A percentile compares a stretch with the other conserved stretches of the same genome.
These are phyloP conservation scores for Rosellinia necatrix DNA, from an alignment of 2,329 filamentous ascomycete genomes.

Conservation along the genomic window DNA sequence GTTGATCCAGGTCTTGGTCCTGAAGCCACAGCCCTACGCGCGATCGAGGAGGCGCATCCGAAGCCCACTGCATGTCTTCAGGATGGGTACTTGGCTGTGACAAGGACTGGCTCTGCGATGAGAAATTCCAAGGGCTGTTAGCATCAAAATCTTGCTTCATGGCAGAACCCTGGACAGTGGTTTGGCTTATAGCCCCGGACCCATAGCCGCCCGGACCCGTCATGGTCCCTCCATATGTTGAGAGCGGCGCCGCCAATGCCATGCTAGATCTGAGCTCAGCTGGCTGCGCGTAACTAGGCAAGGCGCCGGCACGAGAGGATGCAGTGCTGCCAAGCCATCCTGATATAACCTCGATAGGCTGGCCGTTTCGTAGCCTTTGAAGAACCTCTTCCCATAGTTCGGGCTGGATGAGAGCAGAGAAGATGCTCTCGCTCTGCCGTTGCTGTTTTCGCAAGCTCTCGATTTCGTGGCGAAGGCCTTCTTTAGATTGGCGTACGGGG, in stretches of 20 bases:
- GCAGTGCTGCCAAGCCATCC: constrained; percentile 53
- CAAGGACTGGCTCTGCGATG: constrained; percentile 50
- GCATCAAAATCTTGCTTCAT: constrained; percentile 48
- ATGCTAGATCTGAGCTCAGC: constrained; percentile 34
- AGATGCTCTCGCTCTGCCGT: constrained; percentile 58
- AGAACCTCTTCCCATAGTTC: constrained; percentile 61
- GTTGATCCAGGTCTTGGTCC: constrained; percentile 47
- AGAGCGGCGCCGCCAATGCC: constrained; percentile 38
- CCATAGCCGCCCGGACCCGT: constrained; percentile 31
- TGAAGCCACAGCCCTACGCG: constrained; percentile 58
- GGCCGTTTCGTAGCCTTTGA: constrained; percentile 56
- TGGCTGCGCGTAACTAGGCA: constrained; percentile 39
- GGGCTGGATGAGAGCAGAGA: constrained; percentile 57
- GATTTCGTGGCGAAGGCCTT: constrained; percentile 63
- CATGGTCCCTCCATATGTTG: constrained; percentile 31
- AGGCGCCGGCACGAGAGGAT: constrained; percentile 39
- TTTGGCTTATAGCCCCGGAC: constrained; percentile 42
- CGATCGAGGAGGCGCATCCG: constrained; percentile 50
- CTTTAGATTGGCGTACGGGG: constrained; percentile 67
- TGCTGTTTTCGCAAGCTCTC: constrained; percentile 60
- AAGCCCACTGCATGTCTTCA: constrained; percentile 52
- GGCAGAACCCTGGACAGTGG: constrained; percentile 39
- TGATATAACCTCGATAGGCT: constrained; percentile 59
- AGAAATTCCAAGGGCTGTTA: constrained; percentile 55
- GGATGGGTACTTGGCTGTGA: constrained; percentile 53